phyloP scores from a whole-genome alignment of 2,329 filamentous ascomycete genomes.

The Claviceps citrina region DNA sequence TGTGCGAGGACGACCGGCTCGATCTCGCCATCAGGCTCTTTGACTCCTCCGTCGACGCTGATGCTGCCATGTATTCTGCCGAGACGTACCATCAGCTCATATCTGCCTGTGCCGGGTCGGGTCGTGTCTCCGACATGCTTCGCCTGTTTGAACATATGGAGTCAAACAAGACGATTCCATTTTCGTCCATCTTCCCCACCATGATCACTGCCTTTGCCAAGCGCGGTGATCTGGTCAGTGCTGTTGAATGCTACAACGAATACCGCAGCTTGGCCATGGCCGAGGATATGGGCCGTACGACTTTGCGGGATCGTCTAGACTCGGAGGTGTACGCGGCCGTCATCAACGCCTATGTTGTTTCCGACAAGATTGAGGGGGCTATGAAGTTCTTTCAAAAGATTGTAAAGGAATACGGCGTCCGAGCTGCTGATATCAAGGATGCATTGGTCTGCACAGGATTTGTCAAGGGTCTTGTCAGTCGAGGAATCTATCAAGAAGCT shows the following conservation, averaged over 20 bases:
- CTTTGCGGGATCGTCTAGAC: conserved; percentile 58
- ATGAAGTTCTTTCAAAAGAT: conserved; percentile 77
- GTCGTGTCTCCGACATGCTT: conserved; percentile 76
- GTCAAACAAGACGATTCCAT: conserved; percentile 53
- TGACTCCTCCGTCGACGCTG: conserved; percentile 51
- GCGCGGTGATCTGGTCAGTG: conserved; percentile 67
- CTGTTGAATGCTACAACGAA: conserved; percentile 89
- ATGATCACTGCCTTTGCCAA: conserved; percentile 93
- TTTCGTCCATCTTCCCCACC: conserved; percentile 68
- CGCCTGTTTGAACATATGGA: conserved; percentile 89
- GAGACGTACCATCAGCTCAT: conserved; percentile 78
- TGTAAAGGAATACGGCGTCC: conserved; percentile 42
- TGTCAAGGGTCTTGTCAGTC: conserved; percentile 59
- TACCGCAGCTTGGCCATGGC: conserved; percentile 81
- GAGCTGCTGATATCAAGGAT: conserved; percentile 50
- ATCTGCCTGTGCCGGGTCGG: conserved; percentile 69
- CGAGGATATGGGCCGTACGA: conserved; percentile 58
- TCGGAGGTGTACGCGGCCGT: conserved; percentile 80
- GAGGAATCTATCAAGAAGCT: conserved; percentile 56
- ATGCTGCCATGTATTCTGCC: conserved; percentile 53
- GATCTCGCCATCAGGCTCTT: conserved; percentile 77
- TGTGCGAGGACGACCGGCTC: conserved; percentile 75
- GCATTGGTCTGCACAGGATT: conserved; percentile 60
- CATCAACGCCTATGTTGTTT: conserved; percentile 74
- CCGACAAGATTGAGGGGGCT: conserved; percentile 65